Evolutionary conservation across 2,329 filamentous ascomycete genomes (phyloP).

Genomic region (Chaetomiaceae sp.): DNA sequence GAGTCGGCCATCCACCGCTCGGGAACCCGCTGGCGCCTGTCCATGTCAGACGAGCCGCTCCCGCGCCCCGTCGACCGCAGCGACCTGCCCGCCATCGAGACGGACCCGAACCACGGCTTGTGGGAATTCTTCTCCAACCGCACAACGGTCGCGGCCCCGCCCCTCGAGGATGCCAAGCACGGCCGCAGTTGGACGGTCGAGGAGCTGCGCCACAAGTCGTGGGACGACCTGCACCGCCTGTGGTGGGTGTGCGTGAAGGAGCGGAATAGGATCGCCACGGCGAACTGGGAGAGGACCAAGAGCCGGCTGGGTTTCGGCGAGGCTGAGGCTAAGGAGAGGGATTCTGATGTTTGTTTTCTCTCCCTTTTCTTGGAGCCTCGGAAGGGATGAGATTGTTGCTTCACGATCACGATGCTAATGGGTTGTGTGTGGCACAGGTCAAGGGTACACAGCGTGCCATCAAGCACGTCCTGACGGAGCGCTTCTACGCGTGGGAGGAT

Average conservation of each 20-base stretch:
- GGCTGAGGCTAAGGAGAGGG: constrained; percentile 58
- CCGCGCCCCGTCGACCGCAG: constrained; percentile 58
- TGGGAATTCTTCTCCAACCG: constrained; percentile 84
- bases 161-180: constrained; percentile 64
- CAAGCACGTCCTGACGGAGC: constrained; percentile 78
- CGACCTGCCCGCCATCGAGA: constrained; percentile 52
- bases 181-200: constrained; percentile 79
- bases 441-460: constrained; percentile 73
- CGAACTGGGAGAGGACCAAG: constrained; percentile 61
- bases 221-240: constrained; percentile 85
- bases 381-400: no score
- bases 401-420: no score
- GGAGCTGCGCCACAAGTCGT: constrained; percentile 84
- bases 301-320: constrained; percentile 69
- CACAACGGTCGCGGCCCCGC: constrained; percentile 63
- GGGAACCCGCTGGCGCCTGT: constrained; percentile 68
- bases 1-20: constrained; percentile 76
- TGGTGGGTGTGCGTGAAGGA: constrained; percentile 96
- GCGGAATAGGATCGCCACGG: constrained; percentile 82
- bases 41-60: constrained; percentile 65
- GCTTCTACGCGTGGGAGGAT: constrained; percentile 83
- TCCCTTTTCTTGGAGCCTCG: no score
- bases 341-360: constrained; percentile 55
- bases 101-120: constrained; percentile 75
- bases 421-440: constrained; percentile 47